phyloP scores from a whole-genome alignment of 495 filamentous ascomycete species.

The Umbilicaria muhlenbergii region DNA sequence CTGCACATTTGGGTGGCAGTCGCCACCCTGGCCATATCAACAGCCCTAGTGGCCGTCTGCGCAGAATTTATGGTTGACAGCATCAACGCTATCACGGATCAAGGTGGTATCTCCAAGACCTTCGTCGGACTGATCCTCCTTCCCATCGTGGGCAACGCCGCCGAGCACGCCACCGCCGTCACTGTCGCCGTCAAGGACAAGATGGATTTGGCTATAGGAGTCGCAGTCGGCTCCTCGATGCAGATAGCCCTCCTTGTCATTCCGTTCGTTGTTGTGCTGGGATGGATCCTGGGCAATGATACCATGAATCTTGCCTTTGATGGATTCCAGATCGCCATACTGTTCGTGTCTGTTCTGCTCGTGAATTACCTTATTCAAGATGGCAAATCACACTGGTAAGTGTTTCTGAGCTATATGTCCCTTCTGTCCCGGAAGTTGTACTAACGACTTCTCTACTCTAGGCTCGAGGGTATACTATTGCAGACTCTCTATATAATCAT shows the following conservation, averaged over 20 bases:
- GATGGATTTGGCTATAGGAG: slow-evolving; percentile 77
- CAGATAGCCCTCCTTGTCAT: slow-evolving; percentile 73
- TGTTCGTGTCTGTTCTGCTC: slow-evolving; percentile 64
- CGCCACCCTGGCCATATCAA: slow-evolving; percentile 51
- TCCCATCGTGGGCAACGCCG: slow-evolving; percentile 82
- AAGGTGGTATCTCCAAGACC: slow-evolving; percentile 44
- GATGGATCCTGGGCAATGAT: slow-evolving; percentile 59
- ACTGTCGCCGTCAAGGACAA: slow-evolving; percentile 81
- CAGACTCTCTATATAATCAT: slow-evolving; percentile 64
- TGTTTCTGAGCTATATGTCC: neutral
- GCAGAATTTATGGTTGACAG: slow-evolving; percentile 80
- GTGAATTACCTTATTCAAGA: slow-evolving; percentile 70
- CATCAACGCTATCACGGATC: slow-evolving; percentile 52
- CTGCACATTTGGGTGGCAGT: slow-evolving; percentile 55
- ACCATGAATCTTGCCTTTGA: slow-evolving; percentile 68
- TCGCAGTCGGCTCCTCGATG: slow-evolving; percentile 74
- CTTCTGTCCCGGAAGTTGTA: neutral
- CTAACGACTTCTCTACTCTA: slow-evolving; percentile 19
- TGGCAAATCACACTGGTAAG: slow-evolving; percentile 39
- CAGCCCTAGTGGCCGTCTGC: slow-evolving; percentile 70
- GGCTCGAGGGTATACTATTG: slow-evolving; percentile 62
- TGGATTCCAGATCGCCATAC: slow-evolving; percentile 61
- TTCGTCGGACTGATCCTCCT: slow-evolving; percentile 76
- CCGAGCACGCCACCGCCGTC: slow-evolving; percentile 76
- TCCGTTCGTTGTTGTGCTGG: slow-evolving; percentile 62